Evolutionary conservation across 805 yeast species (phyloP).

Genomic region (Wickerhamiella cacticola): DNA sequence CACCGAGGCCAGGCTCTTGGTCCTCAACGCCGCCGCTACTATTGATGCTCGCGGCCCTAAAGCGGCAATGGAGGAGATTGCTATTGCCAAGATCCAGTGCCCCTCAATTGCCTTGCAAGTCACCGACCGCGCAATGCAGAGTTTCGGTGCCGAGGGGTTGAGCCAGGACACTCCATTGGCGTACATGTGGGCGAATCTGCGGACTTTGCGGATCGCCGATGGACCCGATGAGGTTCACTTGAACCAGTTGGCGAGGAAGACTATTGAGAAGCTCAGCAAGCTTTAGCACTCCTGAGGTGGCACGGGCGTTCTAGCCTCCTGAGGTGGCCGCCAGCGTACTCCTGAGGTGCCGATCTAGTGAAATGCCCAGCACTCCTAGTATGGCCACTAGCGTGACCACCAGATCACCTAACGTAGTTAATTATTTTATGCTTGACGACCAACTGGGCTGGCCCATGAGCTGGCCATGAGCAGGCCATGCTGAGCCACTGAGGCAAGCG

Average conservation of each 20-base stretch:
- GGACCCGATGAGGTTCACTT: slow-evolving; percentile 61
- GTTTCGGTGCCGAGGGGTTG: slow-evolving; percentile 54
- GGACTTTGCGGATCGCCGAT: slow-evolving; percentile 53
- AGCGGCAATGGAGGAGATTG: slow-evolving; percentile 43
- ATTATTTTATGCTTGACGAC: too few relatives aligned
- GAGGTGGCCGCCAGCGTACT: too few relatives aligned
- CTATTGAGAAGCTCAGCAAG: slow-evolving; percentile 10
- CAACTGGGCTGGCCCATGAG: too few relatives aligned
- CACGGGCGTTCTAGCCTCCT: too few relatives aligned
- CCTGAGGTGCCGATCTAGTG: too few relatives aligned
- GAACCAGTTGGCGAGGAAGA: slow-evolving; percentile 40
- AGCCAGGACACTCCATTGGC: slow-evolving; percentile 51
- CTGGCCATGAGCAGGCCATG: too few relatives aligned
- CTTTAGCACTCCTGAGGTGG: too few relatives aligned
- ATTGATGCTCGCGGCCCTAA: slow-evolving; percentile 45
- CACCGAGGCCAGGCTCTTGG: slow-evolving; percentile 42
- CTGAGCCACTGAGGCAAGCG: too few relatives aligned
- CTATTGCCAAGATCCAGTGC: slow-evolving; percentile 52
- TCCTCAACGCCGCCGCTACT: slow-evolving; percentile 48
- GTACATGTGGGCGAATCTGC: slow-evolving; percentile 37
- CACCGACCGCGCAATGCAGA: slow-evolving; percentile 51
- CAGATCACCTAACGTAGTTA: too few relatives aligned
- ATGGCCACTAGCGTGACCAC: too few relatives aligned
- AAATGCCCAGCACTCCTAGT: not conserved
- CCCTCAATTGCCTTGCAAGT: slow-evolving; percentile 43